phyloP scores from a whole-genome alignment of 2,329 filamentous ascomycete species.

The Myriosclerotinia curreyana region DNA sequence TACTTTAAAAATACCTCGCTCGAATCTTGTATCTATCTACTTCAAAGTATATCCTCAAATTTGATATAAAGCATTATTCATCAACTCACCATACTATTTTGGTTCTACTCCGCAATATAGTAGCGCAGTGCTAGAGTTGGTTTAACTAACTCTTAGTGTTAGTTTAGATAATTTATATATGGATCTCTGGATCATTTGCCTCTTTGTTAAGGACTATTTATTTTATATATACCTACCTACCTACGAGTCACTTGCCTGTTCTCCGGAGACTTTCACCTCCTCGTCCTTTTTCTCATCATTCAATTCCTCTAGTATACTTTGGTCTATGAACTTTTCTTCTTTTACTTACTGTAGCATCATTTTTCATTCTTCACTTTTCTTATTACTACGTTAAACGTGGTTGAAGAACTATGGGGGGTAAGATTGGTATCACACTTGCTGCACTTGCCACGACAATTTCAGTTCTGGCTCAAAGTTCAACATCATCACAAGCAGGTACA shows the following conservation, averaged over 20 bases:
- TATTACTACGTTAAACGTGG: not conserved
- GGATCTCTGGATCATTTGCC: no score
- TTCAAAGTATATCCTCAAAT: no score
- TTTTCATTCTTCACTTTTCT: not conserved
- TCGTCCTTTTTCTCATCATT: not conserved
- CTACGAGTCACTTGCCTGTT: not conserved
- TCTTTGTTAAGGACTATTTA: not conserved
- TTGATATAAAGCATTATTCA: no score
- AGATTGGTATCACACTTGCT: slow-evolving; percentile 23
- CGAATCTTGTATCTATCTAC: no score
- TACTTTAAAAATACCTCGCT: no score
- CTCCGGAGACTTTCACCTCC: not conserved
- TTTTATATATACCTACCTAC: slow-evolving; percentile 6
- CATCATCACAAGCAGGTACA: slow-evolving; percentile 19
- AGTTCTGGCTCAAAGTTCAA: slow-evolving; percentile 26
- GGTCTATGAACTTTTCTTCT: not conserved
- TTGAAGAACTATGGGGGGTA: slow-evolving; percentile 26
- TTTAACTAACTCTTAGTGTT: no score
- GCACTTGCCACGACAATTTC: slow-evolving; percentile 23
- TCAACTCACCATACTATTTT: no score
- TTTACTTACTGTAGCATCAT: no score
- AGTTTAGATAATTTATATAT: no score
- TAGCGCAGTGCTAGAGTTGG: no score
- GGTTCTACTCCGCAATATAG: no score
- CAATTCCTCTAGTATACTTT: not conserved